Evolutionary conservation across 345 rosid genomes (phyloP).

Genomic region (Brassica juncea): DNA sequence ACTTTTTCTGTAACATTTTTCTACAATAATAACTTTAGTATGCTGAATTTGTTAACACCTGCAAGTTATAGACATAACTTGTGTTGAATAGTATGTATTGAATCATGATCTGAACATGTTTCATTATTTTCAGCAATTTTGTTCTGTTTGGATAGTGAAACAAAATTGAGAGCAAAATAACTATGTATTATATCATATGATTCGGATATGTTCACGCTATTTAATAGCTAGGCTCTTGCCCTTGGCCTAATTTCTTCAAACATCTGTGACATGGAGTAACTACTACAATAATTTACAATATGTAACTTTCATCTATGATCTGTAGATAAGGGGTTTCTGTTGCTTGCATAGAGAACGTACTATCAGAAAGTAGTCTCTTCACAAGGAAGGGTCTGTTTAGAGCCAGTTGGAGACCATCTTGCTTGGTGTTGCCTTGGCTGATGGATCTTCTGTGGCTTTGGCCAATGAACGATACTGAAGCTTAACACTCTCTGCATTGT

Average conservation of each 20-base stretch:
- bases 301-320: constrained; percentile 20
- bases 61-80: constrained; percentile 4
- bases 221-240: neutral
- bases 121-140: neutral
- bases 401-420: constrained; percentile 72
- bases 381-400: constrained; percentile 32
- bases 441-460: constrained; percentile 59
- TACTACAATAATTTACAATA: constrained; percentile 26
- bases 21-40: constrained; percentile 14
- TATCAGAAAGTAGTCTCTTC: constrained; percentile 3
- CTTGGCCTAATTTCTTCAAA: constrained; percentile 12
- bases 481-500: constrained; percentile 93
- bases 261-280: constrained; percentile 1
- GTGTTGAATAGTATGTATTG: neutral
- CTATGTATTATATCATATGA: neutral
- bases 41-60: constrained; percentile 11
- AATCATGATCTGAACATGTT: constrained; percentile 9
- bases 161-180: neutral
- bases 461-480: constrained; percentile 93
- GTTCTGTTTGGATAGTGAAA: constrained; percentile 2
- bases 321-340: neutral
- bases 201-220: constrained; percentile 9
- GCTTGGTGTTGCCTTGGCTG: constrained; percentile 51
- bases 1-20: neutral
- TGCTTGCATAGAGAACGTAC: constrained; percentile 17